These are phyloP conservation scores for Aspergillus sp. DNA, from an alignment of 2,329 filamentous ascomycete genomes.

Conservation along the genomic window DNA sequence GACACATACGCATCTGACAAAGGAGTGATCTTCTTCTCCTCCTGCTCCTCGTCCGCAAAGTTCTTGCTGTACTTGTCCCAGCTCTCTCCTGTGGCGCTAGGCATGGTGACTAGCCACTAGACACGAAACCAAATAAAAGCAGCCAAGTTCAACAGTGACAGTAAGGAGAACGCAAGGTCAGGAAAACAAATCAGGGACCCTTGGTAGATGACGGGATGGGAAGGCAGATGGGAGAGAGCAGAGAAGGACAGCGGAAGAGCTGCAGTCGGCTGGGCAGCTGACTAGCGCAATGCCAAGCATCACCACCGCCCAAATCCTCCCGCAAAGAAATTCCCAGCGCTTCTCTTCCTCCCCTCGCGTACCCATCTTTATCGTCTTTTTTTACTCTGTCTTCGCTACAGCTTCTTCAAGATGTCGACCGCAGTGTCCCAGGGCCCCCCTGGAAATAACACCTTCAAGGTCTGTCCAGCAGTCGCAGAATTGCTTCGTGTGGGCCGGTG, in stretches of 20 bases:
- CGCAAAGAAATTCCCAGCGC: constrained; percentile 30
- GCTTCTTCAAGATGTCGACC: constrained; percentile 40
- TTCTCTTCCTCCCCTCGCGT: constrained; percentile 11
- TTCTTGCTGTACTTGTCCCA: constrained; percentile 99
- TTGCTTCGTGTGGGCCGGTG: constrained; percentile 19
- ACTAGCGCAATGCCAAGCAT: constrained; percentile 33
- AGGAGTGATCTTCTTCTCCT: constrained; percentile 99
- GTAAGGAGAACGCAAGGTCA: background rate
- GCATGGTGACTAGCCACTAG: constrained; percentile 51
- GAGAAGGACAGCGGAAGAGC: constrained; percentile 21
- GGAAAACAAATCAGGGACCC: constrained; percentile 9
- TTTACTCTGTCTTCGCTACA: constrained; percentile 18
- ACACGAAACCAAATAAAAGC: constrained; percentile 4
- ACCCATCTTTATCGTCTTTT: constrained; percentile 14
- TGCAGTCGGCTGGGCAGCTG: constrained; percentile 23
- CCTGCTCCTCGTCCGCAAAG: constrained; percentile 90
- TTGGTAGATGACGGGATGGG: constrained; percentile 2
- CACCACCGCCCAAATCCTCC: constrained; percentile 29
- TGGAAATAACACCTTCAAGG: constrained; percentile 60
- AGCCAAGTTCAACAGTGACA: background rate
- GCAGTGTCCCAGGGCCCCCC: constrained; percentile 39
- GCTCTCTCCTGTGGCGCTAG: constrained; percentile 82
- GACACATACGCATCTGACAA: constrained; percentile 80
- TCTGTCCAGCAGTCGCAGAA: constrained; percentile 25
- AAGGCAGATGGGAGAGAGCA: constrained; percentile 9